Base-by-base conservation (phyloP, 305 asterid genomes). In the Plantago coronopus region DNA sequence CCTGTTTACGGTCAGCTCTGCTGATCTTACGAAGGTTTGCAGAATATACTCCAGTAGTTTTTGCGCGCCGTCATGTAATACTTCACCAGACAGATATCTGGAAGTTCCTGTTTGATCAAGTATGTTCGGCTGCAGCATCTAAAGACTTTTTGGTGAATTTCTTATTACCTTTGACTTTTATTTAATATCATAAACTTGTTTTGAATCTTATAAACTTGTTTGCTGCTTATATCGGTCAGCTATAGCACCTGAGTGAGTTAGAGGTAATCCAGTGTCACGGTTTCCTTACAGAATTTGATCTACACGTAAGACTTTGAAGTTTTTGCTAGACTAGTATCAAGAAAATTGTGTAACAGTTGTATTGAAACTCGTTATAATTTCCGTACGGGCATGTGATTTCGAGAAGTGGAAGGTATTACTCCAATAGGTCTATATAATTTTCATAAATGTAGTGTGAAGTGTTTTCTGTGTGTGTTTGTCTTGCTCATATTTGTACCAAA, bases 21-120 rank as follows among this genome's bases (percentile, higher is more conserved):
- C 76, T 8, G 94, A 88, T 73, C 95, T 91, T 67, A 59, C 60
- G 46, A 70, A 72, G 64, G 83, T 81, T n/a, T 83, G 77, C 67
- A 42, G 65, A 60, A 69, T 89, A 48, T 91, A 89, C 71, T 85
- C 78, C 13, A 46, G 76, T 66, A 67, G 77, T 76, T 78, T 79
- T 68, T 37, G 20, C 65, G 14, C 64, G 50, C 68, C 8, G 43
- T 23, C 12, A 25, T 54, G 43, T 54, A 25, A 27, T 25, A 1
- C n/a, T 21, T 54, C 67, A 56, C 18, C 0, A 19, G 59, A 27
- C 53, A 25, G 50, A 44, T 46, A 57, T 59, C 29, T 48, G 43
- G 16, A 64, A 64, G 66, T 57, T 57, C 40, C 17, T 61, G 59
- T 69, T 34, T 21, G 38, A 40, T 51, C 51, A 18, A 48, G 37